Percentiles rank a stretch among this genome's conserved stretches.
These are phyloP conservation scores for Rhodosporidiobolus sp. DNA, from an alignment of 768 basidiomycete species.

Conservation along the genomic window DNA sequence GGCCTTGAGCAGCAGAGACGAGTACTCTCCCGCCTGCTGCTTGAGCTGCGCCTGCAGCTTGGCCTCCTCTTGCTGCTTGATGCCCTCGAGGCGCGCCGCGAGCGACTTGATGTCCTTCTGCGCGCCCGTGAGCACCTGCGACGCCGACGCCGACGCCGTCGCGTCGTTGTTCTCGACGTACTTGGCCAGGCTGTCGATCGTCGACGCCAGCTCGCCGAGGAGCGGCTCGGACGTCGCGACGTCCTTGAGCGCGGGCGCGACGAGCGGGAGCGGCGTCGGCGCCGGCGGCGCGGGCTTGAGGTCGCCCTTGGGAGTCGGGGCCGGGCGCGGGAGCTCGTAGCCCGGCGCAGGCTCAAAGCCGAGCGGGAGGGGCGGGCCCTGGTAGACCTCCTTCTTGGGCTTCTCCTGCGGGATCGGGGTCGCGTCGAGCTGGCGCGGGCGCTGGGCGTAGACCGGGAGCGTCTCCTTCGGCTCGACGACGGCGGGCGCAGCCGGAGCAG, in stretches of 20 bases:
- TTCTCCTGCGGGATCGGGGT: slow-evolving; percentile 46
- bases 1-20: slow-evolving; percentile 69
- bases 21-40: slow-evolving; percentile 80
- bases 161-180: slow-evolving; percentile 71
- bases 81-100: slow-evolving; percentile 68
- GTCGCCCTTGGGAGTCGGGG: slow-evolving; percentile 47
- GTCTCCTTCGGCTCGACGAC: slow-evolving; percentile 17
- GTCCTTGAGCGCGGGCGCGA: slow-evolving; percentile 75
- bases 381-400: slow-evolving; percentile 56
- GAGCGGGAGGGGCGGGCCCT: slow-evolving; percentile 69
- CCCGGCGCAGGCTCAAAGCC: slow-evolving; percentile 94
- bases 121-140: slow-evolving; percentile 72
- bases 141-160: slow-evolving; percentile 45
- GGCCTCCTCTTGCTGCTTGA: slow-evolving; percentile 72
- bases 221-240: slow-evolving; percentile 79
- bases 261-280: slow-evolving; percentile 62
- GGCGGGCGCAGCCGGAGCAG: slow-evolving; percentile 34
- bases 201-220: slow-evolving; percentile 82
- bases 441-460: slow-evolving; percentile 45
- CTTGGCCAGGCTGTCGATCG: slow-evolving; percentile 85
- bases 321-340: slow-evolving; percentile 63
- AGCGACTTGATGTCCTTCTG: slow-evolving; percentile 76
- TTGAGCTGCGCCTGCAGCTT: slow-evolving; percentile 67
- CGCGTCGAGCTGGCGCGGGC: slow-evolving; percentile 47
- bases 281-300: slow-evolving; percentile 37